phyloP scores from a whole-genome alignment of 2,329 filamentous ascomycete species.

The Pseudogymnoascus sp. region DNA sequence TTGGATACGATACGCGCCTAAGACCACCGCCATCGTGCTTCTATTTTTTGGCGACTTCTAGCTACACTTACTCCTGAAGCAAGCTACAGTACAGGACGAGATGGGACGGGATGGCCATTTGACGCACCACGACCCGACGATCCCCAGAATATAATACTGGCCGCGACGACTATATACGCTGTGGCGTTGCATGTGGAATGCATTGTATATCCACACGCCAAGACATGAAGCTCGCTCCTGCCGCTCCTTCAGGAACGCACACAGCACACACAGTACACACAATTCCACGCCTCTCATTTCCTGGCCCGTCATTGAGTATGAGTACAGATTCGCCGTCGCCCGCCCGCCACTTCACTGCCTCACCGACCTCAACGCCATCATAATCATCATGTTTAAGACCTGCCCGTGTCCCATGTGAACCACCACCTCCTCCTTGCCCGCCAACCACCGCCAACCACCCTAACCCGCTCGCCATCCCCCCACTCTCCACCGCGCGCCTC shows the following conservation, averaged over 20 bases:
- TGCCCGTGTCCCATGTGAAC: neutral
- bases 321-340: constrained; percentile 11
- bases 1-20: too few species aligned
- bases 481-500: neutral
- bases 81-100: neutral
- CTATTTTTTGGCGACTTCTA: neutral
- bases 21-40: neutral
- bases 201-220: neutral
- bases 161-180: neutral
- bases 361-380: constrained; percentile 3
- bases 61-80: neutral
- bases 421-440: neutral
- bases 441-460: neutral
- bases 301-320: neutral
- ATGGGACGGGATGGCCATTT: neutral
- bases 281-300: neutral
- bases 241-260: neutral
- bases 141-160: neutral
- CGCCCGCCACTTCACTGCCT: neutral
- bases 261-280: neutral
- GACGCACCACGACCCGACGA: neutral
- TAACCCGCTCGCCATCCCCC: neutral
- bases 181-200: neutral
- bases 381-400: neutral
- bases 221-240: neutral